Conservation (phyloP, 176 grass and related monocot species). For the Zea luxurians region DNA sequence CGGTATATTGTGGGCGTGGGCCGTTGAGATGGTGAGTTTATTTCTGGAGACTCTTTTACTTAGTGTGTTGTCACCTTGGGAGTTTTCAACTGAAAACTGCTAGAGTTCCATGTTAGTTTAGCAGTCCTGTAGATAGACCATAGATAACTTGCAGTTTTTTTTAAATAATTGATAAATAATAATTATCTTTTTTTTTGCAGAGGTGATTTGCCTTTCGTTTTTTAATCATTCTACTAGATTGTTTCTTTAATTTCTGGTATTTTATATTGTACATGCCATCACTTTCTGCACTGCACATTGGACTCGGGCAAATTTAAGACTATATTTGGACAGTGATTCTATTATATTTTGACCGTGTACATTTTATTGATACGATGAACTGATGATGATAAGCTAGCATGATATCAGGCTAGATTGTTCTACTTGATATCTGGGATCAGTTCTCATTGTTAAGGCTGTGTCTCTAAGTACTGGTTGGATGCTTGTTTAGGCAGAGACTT, state of each 20-base stretch:
- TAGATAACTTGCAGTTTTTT: background rate
- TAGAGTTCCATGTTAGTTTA: constrained; percentile 1
- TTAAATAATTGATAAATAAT: background rate
- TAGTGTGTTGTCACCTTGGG: background rate
- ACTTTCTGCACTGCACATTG: background rate
- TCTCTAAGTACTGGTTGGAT: background rate
- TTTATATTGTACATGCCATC: background rate
- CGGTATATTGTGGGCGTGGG: background rate
- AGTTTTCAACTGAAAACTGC: background rate
- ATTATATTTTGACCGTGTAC: background rate
- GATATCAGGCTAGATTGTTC: background rate
- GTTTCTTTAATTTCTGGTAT: background rate
- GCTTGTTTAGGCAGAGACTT: background rate
- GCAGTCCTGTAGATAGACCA: constrained; percentile 20
- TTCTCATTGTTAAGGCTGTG: background rate
- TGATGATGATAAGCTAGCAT: background rate
- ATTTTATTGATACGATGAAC: background rate
- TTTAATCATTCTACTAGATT: background rate
- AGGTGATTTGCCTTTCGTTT: background rate
- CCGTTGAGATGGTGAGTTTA: constrained; percentile 5
- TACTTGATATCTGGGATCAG: background rate
- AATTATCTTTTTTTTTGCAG: background rate
- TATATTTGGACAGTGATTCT: background rate
- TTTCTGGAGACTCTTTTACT: background rate
- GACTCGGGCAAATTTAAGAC: background rate